Evolutionary conservation across 2,329 filamentous ascomycete species (phyloP), one percentile per base, ranked within the genome.

Genomic region (Neophaeococcomyces aloes): DNA sequence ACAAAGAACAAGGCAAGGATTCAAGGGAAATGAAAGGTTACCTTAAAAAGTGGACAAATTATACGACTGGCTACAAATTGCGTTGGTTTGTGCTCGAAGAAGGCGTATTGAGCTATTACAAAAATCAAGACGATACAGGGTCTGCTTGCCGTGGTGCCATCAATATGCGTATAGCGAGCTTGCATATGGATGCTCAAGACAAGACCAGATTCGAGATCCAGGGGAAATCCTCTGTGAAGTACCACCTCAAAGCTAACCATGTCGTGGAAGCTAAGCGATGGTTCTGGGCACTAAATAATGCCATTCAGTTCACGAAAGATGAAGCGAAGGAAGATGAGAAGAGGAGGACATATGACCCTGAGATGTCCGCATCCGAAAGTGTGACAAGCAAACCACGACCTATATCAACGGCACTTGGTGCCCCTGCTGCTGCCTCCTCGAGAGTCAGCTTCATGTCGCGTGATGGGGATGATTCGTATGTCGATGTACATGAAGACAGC

Each of bases 41-140:
- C 61, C 71, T 98, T 45, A 96, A 95, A 67, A 98, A 98, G 63
- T 98, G 91, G 91, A 98, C 91, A 37, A 98, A 98, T 61, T 98
- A 98, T 61, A 88, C 89, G 17, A 88, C 85, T 59, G 91, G 91
- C 7, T 98, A 95, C 67, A 94, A 98, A 66, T 65, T 98, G 51
- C 76, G 91, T 48, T 98, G 89, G 88, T 98, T 98, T 60, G 91
- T 96, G 11, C 76, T 98, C 7, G 91, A 98, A 61, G 91, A 98
- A 60, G 91, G 91, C 10, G 89, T 98, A 10, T 65, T 98, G 53
- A 96, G 91, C 64, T 98, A 98, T 67, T 98, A 96, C 70, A 98
- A 98, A 66, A 86, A 96, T 62, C 91, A 98, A 66, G 91, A 98
- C 60, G 91, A 98, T 61, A 86, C 87, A 25, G 91, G 88, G 18